Evolutionary conservation across 805 yeast species (phyloP), one percentile per base, ranked within the genome.

Genomic region (Lipomyces spencermartinsiae): DNA sequence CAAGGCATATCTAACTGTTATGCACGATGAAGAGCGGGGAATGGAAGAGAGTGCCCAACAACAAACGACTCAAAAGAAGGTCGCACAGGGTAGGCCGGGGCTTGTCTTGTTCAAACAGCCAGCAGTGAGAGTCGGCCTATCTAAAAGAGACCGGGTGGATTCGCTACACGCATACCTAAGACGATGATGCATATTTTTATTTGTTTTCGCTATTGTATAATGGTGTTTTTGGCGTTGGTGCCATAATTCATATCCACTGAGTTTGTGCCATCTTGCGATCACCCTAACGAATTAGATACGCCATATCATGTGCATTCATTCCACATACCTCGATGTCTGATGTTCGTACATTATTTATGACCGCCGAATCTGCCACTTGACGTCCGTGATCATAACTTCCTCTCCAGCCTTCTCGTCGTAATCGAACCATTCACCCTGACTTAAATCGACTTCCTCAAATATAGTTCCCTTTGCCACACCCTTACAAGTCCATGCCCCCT

Each of bases 401-500:
- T 82, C 85, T 12, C 87, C 85, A 7, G 90, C 88, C 72, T 87
- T 86, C 65, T 95, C 98, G 77, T 95, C 98, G 76, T 93, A 95
- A 74, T 95, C 99, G 76, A 89, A 95, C 93, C 97, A 93, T 76
- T 95, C 98, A 63, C 86, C 87, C 33, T 91, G 97, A 49, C 83
- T 85, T 35, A 93, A 80, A 65, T 90, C 95, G 33, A 92, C 84
- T 35, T 90, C 91, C 5, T 75, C 75, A 74, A 90, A 91, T 63
- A 76, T 78, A 9, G 89, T 82, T 12, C 80, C 78, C 1, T 85
- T 77, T 14, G 85, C 87, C 5, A 79, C 82, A 12, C 91, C 90
- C 54, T 75, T 79, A 64, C 90, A 87, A 37, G 76, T 73, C 76
- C 90, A 90, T 57, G 76, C 78, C 0, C 94, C 95, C 46, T 83